Evolutionary conservation across 441 rosid species (phyloP), one percentile per base, ranked within the genome.

Genomic region (Monsonia emarginata): DNA sequence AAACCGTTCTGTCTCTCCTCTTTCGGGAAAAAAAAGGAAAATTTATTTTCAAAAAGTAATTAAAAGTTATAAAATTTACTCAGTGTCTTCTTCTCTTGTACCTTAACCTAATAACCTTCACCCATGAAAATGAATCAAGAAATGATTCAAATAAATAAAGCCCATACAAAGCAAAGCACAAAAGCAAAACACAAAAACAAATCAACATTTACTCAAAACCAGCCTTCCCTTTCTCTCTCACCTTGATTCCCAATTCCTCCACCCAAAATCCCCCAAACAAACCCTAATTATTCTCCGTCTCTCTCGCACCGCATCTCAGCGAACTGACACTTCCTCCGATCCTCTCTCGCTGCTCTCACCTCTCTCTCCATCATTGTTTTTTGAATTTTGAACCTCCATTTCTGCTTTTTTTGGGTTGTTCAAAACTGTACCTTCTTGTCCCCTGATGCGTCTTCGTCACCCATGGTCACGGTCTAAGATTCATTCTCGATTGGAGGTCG

Each of bases 131-230:
- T n/a, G 44, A 11, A 38, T 31, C 9, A 38, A 38, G 3, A 10
- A 38, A 36, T 6, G 42, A 14, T 6, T 1, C 14, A 36, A 10
- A 36, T 7, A 36, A 11, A 36, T 7, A 11, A 36, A 31, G 36
- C 7, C 5, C 5, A 32, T 6, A n/a, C 14, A 40, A 38, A 44
- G 52, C 52, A 44, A 14, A 44, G 52, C 52, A 44, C 52, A 44
- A 1, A 44, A 44, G 0, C 21, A 9, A 21, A 52, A 52, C 21
- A 2, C 21, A 9, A 21, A 52, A 52, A 52, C 58, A 52, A 52
- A 52, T 52, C 11, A 48, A 52, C 27, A 22, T 52, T 52, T 22
- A 52, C 58, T 52, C 58, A 21, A 52, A 52, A 52, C 58, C 58
- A 52, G 18, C 27, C 26, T 19, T 3, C 58, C 27, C 11, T 52